phyloP scores from a whole-genome alignment of 768 basidiomycete genomes.

The Chlorophyllum brunneum region DNA sequence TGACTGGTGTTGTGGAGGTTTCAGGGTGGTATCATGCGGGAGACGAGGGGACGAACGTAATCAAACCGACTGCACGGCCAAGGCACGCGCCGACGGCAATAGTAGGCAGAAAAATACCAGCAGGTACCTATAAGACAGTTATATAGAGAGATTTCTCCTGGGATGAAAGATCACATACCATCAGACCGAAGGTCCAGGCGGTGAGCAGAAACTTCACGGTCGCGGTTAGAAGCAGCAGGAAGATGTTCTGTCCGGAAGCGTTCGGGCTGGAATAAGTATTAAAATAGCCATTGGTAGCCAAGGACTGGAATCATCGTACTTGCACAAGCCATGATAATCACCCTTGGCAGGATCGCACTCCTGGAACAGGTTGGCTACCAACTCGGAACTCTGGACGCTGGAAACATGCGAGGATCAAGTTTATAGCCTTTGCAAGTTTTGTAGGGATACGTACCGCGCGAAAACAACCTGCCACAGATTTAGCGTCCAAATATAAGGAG shows the following conservation, averaged over 20 bases:
- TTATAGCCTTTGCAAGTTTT: neutral
- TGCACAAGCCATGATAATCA: constrained; percentile 78
- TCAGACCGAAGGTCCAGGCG: constrained; percentile 79
- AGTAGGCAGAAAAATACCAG: constrained; percentile 74
- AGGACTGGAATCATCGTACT: constrained; percentile 39
- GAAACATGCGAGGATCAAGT: constrained; percentile 2
- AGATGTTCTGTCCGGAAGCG: constrained; percentile 64
- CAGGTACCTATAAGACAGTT: constrained; percentile 51
- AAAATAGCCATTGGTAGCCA: neutral
- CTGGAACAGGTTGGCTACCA: constrained; percentile 80
- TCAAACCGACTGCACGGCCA: constrained; percentile 65
- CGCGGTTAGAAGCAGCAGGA: constrained; percentile 61
- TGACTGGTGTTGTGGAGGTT: constrained; percentile 39
- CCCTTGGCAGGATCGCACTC: constrained; percentile 71
- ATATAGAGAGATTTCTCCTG: neutral
- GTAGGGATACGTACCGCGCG: constrained; percentile 37
- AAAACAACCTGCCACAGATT: constrained; percentile 52
- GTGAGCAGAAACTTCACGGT: constrained; percentile 58
- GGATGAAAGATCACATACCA: constrained; percentile 36
- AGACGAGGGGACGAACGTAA: constrained; percentile 43
- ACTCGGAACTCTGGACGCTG: constrained; percentile 72
- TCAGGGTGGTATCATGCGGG: neutral
- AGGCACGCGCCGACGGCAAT: constrained; percentile 73
- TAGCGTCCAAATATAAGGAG: neutral
- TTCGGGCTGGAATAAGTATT: constrained; percentile 41